Percentiles rank a stretch among this genome's conserved stretches.
Evolutionary conservation across 2,329 filamentous ascomycete species (phyloP).

Genomic region (Diaporthe longicolla): DNA sequence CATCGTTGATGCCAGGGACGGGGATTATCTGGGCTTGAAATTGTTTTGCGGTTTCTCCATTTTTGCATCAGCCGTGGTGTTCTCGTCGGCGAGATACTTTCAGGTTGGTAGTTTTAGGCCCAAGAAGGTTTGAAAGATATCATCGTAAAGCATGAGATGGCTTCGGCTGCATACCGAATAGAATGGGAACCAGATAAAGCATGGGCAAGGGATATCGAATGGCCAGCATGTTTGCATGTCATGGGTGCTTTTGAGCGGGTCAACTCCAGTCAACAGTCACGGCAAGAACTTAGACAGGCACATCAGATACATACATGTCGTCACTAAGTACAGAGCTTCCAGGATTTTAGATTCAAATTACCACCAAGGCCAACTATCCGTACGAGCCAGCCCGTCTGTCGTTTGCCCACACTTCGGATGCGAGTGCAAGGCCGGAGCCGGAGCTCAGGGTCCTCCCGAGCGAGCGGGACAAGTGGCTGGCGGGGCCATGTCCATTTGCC

Average conservation of each 20-base stretch:
- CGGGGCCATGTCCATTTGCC: neutral
- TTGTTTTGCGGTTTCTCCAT: constrained; percentile 21
- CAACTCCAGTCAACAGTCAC: too few relatives aligned
- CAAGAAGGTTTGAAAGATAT: neutral
- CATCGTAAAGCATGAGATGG: too few relatives aligned
- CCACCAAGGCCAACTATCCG: neutral
- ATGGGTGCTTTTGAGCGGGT: too few relatives aligned
- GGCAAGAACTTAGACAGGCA: neutral
- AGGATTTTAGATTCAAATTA: neutral
- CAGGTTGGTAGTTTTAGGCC: neutral
- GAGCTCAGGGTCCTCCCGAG: constrained; percentile 16
- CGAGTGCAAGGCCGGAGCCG: constrained; percentile 17
- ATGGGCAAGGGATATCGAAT: too few relatives aligned
- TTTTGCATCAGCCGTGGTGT: constrained; percentile 11
- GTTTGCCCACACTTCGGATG: neutral
- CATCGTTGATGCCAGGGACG: constrained; percentile 56
- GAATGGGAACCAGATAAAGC: too few relatives aligned
- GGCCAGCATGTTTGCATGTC: neutral
- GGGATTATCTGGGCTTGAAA: constrained; percentile 8
- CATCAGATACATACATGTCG: too few relatives aligned
- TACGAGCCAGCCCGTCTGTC: neutral
- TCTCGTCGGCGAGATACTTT: neutral
- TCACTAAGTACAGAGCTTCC: neutral
- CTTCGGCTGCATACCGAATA: too few relatives aligned
- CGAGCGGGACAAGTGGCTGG: neutral